Base-by-base conservation (phyloP, 2,329 filamentous ascomycete genomes). In the Drechslerella dactyloides region DNA sequence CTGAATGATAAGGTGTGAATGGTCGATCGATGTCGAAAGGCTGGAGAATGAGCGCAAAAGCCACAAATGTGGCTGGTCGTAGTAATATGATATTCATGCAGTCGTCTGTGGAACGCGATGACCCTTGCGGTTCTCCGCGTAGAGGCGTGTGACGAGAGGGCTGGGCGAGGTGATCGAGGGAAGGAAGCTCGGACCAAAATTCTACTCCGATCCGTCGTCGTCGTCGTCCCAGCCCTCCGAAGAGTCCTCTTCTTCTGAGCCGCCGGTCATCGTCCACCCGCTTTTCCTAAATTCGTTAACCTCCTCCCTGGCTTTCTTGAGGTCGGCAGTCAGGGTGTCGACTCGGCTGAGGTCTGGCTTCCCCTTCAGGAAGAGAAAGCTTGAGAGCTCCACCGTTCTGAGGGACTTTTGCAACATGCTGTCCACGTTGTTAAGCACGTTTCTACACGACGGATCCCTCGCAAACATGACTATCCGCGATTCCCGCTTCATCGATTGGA, bases 401-500 rank as follows among this genome's bases (percentile, higher is more conserved):
- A 73, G 51, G 13, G 52, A 73, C 19, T 66, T 68, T 57, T 73
- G 69, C 6, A 73, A 52, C 59, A 68, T 66, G 37, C 62, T 73
- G 42, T 73, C 69, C 52, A 73, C 15, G 19, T 54, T 59, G 19
- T 56, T 52, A 33, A 68, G 24, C 52, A 68, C 21, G 30, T 53
- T 73, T 19, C 62, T 58, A 56, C 69, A 73, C 3, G 62, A 48
- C 2, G 61, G 69, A 33, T 73, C 69, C 30, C 66, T 73, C 51
- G 69, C 62, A 40, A 73, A 73, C 69, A 73, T 73, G 44, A 73
- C 69, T 53, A 73, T 73, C 35, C 69, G 61, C 2, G 46, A 37
- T 30, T 73, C 69, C 53, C 63, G 53, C 40, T 73, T 73, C 62
- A 73, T 63, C 35, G 69, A 66, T 40, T 73, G 69, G 4, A 73